These are phyloP conservation scores for Solanum arcanum DNA, from an alignment of 257 asterid genomes.

Conservation along the genomic window DNA sequence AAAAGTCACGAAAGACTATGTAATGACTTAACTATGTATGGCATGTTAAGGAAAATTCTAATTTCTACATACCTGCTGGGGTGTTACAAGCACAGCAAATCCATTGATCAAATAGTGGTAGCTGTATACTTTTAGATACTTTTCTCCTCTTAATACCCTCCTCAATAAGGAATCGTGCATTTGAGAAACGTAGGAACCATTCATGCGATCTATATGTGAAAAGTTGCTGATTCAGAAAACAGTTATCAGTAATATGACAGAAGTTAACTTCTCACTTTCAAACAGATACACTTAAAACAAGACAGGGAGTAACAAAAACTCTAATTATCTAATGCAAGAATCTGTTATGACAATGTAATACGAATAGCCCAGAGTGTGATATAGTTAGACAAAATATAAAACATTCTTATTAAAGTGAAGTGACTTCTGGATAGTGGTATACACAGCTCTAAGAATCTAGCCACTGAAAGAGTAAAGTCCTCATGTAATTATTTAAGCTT, in stretches of 20 bases:
- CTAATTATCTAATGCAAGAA: background rate
- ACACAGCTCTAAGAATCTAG: background rate
- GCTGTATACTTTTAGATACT: constrained; percentile 77
- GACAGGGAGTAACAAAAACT: background rate
- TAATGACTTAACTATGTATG: background rate
- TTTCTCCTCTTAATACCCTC: constrained; percentile 55
- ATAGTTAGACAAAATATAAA: background rate
- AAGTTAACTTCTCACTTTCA: background rate
- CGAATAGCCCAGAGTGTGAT: background rate
- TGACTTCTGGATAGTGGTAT: background rate
- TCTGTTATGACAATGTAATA: background rate
- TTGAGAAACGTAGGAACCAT: constrained; percentile 37
- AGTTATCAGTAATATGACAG: background rate
- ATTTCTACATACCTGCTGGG: constrained; percentile 43
- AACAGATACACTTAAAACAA: background rate
- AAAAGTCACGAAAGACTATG: background rate
- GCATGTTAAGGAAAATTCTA: background rate
- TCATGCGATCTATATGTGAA: constrained; percentile 24
- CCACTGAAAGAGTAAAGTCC: background rate
- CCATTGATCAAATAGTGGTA: constrained; percentile 88
- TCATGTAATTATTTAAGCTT: background rate
- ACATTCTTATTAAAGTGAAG: background rate
- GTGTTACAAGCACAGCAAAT: constrained; percentile 80
- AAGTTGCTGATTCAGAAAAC: constrained; percentile 36
- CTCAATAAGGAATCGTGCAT: constrained; percentile 64